Percentiles rank a stretch among this genome's conserved stretches.
Evolutionary conservation across 2,329 filamentous ascomycete genomes (phyloP).

Genomic region (Aspergillus jensenii): DNA sequence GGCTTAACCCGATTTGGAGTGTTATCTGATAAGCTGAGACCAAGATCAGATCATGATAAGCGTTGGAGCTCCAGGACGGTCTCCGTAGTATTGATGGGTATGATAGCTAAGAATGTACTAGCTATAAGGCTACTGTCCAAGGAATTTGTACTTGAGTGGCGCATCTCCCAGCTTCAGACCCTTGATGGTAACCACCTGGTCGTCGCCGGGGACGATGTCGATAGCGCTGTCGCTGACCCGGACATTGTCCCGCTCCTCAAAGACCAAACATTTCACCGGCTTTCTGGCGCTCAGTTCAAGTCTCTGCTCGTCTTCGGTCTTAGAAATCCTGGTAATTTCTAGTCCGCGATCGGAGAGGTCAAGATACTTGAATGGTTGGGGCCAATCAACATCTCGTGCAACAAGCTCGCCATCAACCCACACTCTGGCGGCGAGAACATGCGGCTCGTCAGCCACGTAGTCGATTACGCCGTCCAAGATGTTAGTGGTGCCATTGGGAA

Average conservation of each 20-base stretch:
- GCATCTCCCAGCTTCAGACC: slow-evolving; percentile 21
- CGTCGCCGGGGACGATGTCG: slow-evolving; percentile 60
- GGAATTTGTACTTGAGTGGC: slow-evolving; percentile 27
- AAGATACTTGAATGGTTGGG: slow-evolving; percentile 61
- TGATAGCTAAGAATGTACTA: not conserved
- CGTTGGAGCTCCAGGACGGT: not conserved
- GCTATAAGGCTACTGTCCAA: slow-evolving; percentile 21
- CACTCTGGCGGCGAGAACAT: slow-evolving; percentile 54
- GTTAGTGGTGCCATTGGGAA: slow-evolving; percentile 57
- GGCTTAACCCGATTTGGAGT: slow-evolving; percentile 10
- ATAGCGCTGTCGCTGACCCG: slow-evolving; percentile 57
- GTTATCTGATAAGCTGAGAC: slow-evolving; percentile 17
- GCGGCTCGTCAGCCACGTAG: slow-evolving; percentile 50
- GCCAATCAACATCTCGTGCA: slow-evolving; percentile 60
- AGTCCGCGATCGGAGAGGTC: slow-evolving; percentile 53
- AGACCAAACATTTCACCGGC: slow-evolving; percentile 61
- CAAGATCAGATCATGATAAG: not conserved
- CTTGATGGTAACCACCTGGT: slow-evolving; percentile 42
- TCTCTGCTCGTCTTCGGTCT: slow-evolving; percentile 19
- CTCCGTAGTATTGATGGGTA: not conserved
- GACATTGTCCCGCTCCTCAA: slow-evolving; percentile 58
- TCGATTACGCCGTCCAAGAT: slow-evolving; percentile 51
- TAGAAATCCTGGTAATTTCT: slow-evolving; percentile 42
- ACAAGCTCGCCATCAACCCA: slow-evolving; percentile 54
- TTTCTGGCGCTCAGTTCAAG: slow-evolving; percentile 50